Base-by-base conservation (phyloP, 2,329 filamentous ascomycete species). In the Pseudopithomyces chartarum region DNA sequence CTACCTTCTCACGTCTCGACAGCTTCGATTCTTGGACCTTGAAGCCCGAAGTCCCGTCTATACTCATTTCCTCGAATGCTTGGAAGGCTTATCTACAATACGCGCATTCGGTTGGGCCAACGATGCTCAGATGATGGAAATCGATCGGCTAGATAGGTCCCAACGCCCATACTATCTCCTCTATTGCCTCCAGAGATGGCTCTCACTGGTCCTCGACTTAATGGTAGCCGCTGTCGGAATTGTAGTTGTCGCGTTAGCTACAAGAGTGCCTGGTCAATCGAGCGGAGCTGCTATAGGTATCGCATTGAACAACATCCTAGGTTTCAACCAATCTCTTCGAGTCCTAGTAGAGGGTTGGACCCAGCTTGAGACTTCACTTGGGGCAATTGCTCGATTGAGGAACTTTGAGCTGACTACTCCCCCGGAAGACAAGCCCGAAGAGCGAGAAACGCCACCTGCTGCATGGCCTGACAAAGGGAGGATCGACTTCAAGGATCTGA, bases 351-450 rank as follows among this genome's bases (percentile, higher is more conserved):
- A 75, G 2, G 77, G 74, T 20, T 86, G 82, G 82, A 85, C 83
- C 1, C 74, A 76, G 19, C 69, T 86, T 36, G 84, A 86, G 60
- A 85, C 82, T 0, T 78, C 78, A 23, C 77, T 86, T 38, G 83
- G 84, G 2, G 82, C 83, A 3, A 77, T 86, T 23, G 73, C 78
- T 13, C 75, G 84, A 11, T 75, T 85, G 52, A 81, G 80, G 60
- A 70, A 76, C 5, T 85, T 85, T 55, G 74, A 73, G 2, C 68
- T 74, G 15, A 74, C 69, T 17, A 77, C 78, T 1, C 62, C 71
- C 5, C 73, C 73, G 1, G 81, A 83, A 59, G 81, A 63, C 64
- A 69, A 40, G 57, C 60, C 5, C 45, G 60, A 22, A 20, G 46
- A 58, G n/a, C 23, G 36, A 59, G 71, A 11, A 66, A 73, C 22